A percentile compares a stretch with the other conserved stretches of the same genome.
Conservation (phyloP, 106 monocot genomes). For the Dendrobium chrysotoxum region DNA sequence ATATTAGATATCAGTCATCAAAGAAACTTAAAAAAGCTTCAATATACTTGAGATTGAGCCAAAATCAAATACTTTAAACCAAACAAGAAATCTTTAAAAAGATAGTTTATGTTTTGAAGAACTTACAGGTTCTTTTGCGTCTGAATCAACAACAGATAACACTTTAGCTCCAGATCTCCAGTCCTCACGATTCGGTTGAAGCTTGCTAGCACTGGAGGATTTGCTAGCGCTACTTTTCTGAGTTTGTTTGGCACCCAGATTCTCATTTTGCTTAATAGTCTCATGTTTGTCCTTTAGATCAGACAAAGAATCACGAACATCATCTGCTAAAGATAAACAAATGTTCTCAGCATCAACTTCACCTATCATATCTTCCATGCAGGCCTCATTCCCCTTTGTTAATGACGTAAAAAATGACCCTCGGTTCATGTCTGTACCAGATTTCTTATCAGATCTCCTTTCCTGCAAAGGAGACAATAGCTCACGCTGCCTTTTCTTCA, state of each 20-base stretch:
- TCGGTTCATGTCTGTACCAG: slow-evolving; percentile 14
- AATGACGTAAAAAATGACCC: slow-evolving; percentile 8
- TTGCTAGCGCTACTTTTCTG: neutral
- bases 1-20: too few relatives aligned
- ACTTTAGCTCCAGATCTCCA: neutral
- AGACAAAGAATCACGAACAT: slow-evolving; percentile 1
- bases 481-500: slow-evolving; percentile 84
- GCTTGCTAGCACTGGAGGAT: neutral
- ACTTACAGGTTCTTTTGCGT: neutral
- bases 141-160: neutral
- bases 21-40: neutral
- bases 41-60: neutral
- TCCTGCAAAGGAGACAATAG: slow-evolving; percentile 71
- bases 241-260: neutral
- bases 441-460: slow-evolving; percentile 44
- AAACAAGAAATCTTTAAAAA: neutral
- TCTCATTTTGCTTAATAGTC: slow-evolving; percentile 5
- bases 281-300: neutral
- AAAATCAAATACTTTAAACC: neutral
- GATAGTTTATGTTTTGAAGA: neutral
- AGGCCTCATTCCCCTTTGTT: slow-evolving; percentile 1
- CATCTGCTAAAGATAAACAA: slow-evolving; percentile 5
- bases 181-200: neutral
- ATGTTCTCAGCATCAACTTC: neutral
- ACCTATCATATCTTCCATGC: neutral